phyloP scores from a whole-genome alignment of 371 early-diverging fungal species.

The Funneliformis caledonium region DNA sequence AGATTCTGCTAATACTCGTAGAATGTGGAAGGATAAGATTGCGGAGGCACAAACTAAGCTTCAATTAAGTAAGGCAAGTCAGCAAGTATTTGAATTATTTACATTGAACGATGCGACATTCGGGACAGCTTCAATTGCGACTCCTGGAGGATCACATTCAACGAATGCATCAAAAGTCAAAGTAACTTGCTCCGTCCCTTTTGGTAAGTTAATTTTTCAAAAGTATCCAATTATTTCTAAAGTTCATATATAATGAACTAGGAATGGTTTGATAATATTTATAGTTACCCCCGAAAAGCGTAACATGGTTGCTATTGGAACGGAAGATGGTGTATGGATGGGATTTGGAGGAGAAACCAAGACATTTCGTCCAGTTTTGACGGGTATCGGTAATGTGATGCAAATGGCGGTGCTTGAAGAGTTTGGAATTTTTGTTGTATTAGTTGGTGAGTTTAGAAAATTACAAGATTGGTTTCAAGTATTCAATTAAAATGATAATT shows the following conservation, averaged over 20 bases:
- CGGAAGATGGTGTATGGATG: constrained; percentile 82
- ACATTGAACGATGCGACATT: constrained; percentile 52
- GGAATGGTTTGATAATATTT: not conserved
- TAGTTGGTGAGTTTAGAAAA: constrained; percentile 60
- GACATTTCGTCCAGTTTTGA: constrained; percentile 62
- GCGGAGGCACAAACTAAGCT: constrained; percentile 64
- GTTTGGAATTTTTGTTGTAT: constrained; percentile 73
- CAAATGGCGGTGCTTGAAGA: constrained; percentile 85
- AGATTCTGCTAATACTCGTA: constrained; percentile 72
- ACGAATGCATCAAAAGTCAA: constrained; percentile 56
- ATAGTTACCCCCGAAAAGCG: constrained; percentile 55
- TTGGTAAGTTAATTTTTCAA: constrained; percentile 50
- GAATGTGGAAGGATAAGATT: constrained; percentile 85
- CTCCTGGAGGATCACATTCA: constrained; percentile 35
- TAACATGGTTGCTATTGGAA: constrained; percentile 77
- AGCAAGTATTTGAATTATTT: constrained; percentile 63
- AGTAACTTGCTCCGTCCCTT: constrained; percentile 77
- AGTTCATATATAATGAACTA: no score
- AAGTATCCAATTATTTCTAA: no score
- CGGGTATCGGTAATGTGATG: constrained; percentile 73
- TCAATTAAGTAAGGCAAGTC: constrained; percentile 52
- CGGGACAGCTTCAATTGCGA: constrained; percentile 52
- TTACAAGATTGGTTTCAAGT: not conserved
- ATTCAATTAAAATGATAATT: not conserved
- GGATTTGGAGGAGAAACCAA: constrained; percentile 49